Conservation (phyloP, 345 rosid genomes). For the Capsella bursapastoris region DNA sequence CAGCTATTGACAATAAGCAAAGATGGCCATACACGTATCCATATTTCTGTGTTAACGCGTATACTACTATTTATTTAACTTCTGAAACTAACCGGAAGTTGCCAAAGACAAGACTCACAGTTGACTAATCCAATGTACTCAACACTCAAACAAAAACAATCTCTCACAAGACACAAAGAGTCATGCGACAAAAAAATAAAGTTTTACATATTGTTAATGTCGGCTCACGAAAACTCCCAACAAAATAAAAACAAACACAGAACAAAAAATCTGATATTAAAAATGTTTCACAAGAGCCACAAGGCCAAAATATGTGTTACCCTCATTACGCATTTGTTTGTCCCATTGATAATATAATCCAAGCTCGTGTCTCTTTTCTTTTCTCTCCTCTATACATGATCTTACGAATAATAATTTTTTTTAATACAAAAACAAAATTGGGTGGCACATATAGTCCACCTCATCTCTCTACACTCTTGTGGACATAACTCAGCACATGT, state of each 20-base stretch:
- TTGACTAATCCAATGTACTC: conserved; percentile 16
- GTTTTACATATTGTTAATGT: conserved; percentile 25
- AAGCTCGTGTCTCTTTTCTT: conserved; percentile 40
- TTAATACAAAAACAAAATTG: conserved; percentile 2
- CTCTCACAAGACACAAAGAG: conserved; percentile 29
- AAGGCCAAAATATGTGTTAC: conserved; percentile 38
- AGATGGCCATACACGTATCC: neutral
- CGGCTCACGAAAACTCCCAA: conserved; percentile 40
- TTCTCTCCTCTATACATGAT: neutral
- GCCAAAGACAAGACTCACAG: conserved; percentile 23
- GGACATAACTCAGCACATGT: conserved; percentile 44
- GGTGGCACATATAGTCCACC: conserved; percentile 49
- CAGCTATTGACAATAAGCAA: conserved; percentile 19
- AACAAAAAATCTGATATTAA: neutral
- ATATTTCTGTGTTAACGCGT: neutral
- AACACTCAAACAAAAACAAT: conserved; percentile 24
- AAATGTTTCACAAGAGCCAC: conserved; percentile 5
- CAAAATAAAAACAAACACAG: conserved; percentile 35
- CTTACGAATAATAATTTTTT: neutral
- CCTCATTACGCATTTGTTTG: conserved; percentile 41
- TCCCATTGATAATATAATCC: conserved; percentile 24
- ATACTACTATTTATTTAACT: too few species aligned
- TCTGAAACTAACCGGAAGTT: neutral
- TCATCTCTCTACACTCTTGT: conserved; percentile 41
- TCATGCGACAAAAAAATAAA: neutral